Evolutionary conservation across 1,139 yeast species (phyloP).

Genomic region (Debaryomycetaceae sp.): DNA sequence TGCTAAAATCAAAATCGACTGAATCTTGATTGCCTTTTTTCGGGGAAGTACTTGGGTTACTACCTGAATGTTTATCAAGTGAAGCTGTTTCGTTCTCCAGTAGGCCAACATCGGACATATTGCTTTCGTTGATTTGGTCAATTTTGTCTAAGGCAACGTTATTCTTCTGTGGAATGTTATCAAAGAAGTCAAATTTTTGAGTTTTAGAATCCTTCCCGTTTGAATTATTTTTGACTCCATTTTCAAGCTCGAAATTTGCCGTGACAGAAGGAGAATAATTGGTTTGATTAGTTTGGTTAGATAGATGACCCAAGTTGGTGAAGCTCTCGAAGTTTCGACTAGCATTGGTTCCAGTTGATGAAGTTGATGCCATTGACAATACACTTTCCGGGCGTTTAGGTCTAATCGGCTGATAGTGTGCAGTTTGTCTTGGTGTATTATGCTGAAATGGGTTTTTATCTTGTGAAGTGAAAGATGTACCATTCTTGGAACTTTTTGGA

Average conservation of each 20-base stretch:
- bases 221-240: background rate
- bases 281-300: constrained; percentile 24
- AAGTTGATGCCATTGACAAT: constrained; percentile 37
- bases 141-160: background rate
- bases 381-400: constrained; percentile 45
- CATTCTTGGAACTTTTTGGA: background rate
- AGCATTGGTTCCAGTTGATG: constrained; percentile 25
- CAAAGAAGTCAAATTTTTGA: background rate
- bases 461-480: background rate
- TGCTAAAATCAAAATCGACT: constrained; percentile 5
- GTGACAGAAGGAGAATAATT: constrained; percentile 29
- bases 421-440: constrained; percentile 1
- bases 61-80: background rate
- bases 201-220: background rate
- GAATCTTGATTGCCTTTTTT: constrained; percentile 1
- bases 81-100: background rate
- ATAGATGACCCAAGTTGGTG: constrained; percentile 16
- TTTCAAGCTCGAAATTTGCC: background rate
- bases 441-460: constrained; percentile 16
- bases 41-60: background rate
- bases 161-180: background rate
- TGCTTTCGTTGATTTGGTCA: background rate
- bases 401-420: constrained; percentile 25
- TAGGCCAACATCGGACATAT: background rate
- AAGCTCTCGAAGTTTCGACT: constrained; percentile 9